These are phyloP conservation scores for Diaporthe citrichinensis DNA, from an alignment of 2,329 filamentous ascomycete species.

Conservation along the genomic window DNA sequence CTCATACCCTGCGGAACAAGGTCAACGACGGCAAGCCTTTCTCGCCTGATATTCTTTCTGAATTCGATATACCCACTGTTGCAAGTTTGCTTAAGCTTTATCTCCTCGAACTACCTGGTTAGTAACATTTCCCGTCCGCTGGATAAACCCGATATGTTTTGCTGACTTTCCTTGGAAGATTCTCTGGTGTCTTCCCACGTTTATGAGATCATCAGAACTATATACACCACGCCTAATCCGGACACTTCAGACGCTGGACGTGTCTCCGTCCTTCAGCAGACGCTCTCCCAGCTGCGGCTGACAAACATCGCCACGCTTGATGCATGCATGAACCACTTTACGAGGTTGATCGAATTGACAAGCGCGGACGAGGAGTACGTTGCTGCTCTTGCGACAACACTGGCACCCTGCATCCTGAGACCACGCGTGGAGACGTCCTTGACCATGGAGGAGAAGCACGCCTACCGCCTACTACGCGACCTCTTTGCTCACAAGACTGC, in stretches of 20 bases:
- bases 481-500: slow-evolving; percentile 94
- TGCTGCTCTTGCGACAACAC: slow-evolving; percentile 76
- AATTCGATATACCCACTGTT: slow-evolving; percentile 94
- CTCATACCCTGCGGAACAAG: slow-evolving; percentile 84
- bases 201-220: slow-evolving; percentile 98
- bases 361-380: slow-evolving; percentile 94
- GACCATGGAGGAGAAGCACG: slow-evolving; percentile 95
- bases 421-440: slow-evolving; percentile 90
- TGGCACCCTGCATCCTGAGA: slow-evolving; percentile 90
- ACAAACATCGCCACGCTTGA: slow-evolving; percentile 99
- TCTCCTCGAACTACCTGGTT: slow-evolving; percentile 92
- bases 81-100: slow-evolving; percentile 95
- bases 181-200: slow-evolving; percentile 98
- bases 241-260: slow-evolving; percentile 80
- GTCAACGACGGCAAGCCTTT: slow-evolving; percentile 91
- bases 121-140: slow-evolving; percentile 51
- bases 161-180: slow-evolving; percentile 72
- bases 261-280: slow-evolving; percentile 93
- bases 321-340: slow-evolving; percentile 98
- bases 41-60: slow-evolving; percentile 81
- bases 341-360: slow-evolving; percentile 94
- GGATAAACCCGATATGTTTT: background rate
- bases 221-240: slow-evolving; percentile 81
- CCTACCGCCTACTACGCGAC: slow-evolving; percentile 90
- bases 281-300: slow-evolving; percentile 91